Evolutionary conservation across 2,329 filamentous ascomycete species (phyloP).

Genomic region (Fusarium abutilonis): DNA sequence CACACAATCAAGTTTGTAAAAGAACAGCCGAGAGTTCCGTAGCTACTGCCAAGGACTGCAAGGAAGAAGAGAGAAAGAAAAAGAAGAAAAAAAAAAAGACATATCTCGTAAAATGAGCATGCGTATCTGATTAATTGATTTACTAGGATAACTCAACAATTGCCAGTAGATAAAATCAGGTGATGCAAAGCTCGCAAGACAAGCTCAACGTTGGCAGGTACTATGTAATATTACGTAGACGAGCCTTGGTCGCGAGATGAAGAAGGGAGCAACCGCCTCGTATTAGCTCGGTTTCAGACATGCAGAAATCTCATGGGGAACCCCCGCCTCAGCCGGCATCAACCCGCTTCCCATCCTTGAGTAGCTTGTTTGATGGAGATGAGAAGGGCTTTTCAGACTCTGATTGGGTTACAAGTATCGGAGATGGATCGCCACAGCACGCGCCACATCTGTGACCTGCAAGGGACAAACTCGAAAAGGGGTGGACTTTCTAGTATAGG

Average conservation of each 20-base stretch:
- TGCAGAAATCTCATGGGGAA: slow-evolving; percentile 22
- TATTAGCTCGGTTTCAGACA: slow-evolving; percentile 45
- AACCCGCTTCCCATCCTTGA: slow-evolving; percentile 27
- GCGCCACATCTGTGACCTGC: slow-evolving; percentile 31
- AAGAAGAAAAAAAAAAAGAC: not conserved
- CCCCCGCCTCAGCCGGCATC: slow-evolving; percentile 10
- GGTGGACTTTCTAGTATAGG: not conserved
- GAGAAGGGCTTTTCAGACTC: not conserved
- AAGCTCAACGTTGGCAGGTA: not conserved
- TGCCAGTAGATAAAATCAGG: slow-evolving; percentile 3
- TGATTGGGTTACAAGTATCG: slow-evolving; percentile 19
- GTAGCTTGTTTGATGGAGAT: slow-evolving; percentile 45
- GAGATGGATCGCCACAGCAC: slow-evolving; percentile 20
- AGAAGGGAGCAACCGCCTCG: slow-evolving; percentile 31
- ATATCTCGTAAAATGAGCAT: slow-evolving; percentile 3
- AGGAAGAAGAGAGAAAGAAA: not conserved
- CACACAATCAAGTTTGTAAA: not conserved
- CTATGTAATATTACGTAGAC: not conserved
- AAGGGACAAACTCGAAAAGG: slow-evolving; percentile 13
- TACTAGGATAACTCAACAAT: slow-evolving; percentile 6
- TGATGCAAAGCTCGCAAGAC: not conserved
- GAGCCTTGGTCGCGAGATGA: slow-evolving; percentile 40
- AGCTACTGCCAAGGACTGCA: not conserved
- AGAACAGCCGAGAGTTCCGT: slow-evolving; percentile 12
- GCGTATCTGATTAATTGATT: not conserved